Base-by-base conservation (phyloP, 768 basidiomycete species). In the Ramaria sp. region DNA sequence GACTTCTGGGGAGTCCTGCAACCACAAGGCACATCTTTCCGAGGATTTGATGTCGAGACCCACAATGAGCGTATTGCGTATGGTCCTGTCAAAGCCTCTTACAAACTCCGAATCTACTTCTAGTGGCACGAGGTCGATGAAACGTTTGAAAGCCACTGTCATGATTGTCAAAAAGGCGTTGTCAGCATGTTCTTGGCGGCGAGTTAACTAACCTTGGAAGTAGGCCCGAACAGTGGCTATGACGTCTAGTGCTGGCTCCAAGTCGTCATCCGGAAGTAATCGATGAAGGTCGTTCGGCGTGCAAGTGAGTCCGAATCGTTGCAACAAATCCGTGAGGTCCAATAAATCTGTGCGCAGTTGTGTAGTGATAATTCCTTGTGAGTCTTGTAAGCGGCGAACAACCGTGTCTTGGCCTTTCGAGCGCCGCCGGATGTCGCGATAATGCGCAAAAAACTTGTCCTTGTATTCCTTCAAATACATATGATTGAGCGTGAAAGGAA, bases 81-180 rank as follows among this genome's bases (percentile, higher is more conserved):
- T 64, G 0, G 70, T 75, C 0, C 72, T 66, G 51, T 75, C 72
- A 5, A 81, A 59, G 0, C 82, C 84, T 5, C 75, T 74, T 4
- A 84, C 72, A 31, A 83, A 75, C 53, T 79, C 75, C 43, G 72
- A 63, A 59, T 84, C 82, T 53, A 84, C 78, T 6, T 77, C 75
- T 34, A 77, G 68, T 4, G 82, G 79, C 1, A 84, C 65, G 50
- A 73, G 76, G 63, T 86, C 83, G 3, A 71, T 72, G 59, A 83
- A 77, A 1, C 82, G 74, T 64, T 82, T 82, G 64, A 78, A 83
- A 0, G 80, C 76, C 1, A 84, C 82, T 85, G 55, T 27, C 27
- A 27, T 27, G 5, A 27, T 27, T 27, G 27, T 27, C 27, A 27
- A 5, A 27, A 27, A 27, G 27, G 27, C 2, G 39, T 3, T 41